phyloP scores from a whole-genome alignment of 2,329 filamentous ascomycete species.

The Fusarium chlamydosporum region DNA sequence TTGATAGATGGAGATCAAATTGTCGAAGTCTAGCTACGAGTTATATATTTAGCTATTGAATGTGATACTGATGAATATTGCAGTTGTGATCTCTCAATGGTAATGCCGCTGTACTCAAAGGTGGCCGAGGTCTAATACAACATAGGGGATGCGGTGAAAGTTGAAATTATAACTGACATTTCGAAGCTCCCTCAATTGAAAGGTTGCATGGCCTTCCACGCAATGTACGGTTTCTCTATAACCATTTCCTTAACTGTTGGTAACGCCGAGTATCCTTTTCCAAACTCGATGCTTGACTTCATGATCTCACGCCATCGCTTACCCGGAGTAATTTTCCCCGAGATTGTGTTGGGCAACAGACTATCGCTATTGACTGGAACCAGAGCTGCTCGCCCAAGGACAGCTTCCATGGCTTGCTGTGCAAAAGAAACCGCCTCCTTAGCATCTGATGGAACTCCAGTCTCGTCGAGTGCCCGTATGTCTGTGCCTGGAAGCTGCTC shows the following conservation, averaged over 20 bases:
- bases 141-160: no score
- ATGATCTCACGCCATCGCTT: constrained; percentile 16
- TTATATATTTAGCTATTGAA: no score
- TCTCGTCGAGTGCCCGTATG: constrained; percentile 67
- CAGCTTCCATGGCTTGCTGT: constrained; percentile 70
- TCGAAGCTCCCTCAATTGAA: not conserved
- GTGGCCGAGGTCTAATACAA: no score
- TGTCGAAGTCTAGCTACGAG: no score
- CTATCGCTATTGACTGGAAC: constrained; percentile 21
- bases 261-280: not conserved
- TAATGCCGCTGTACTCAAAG: no score
- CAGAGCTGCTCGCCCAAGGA: constrained; percentile 62
- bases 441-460: constrained; percentile 64
- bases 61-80: no score
- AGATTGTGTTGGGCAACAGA: constrained; percentile 12
- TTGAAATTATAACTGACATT: no score
- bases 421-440: constrained; percentile 69
- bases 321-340: constrained; percentile 19
- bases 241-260: constrained; percentile 20
- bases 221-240: constrained; percentile 6
- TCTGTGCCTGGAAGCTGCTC: constrained; percentile 46
- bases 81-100: no score
- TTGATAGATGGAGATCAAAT: no score
- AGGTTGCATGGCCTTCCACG: constrained; percentile 21
- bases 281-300: not conserved